These are phyloP conservation scores for Theobroma grandiflorum DNA, from an alignment of 441 rosid genomes.

Conservation along the genomic window DNA sequence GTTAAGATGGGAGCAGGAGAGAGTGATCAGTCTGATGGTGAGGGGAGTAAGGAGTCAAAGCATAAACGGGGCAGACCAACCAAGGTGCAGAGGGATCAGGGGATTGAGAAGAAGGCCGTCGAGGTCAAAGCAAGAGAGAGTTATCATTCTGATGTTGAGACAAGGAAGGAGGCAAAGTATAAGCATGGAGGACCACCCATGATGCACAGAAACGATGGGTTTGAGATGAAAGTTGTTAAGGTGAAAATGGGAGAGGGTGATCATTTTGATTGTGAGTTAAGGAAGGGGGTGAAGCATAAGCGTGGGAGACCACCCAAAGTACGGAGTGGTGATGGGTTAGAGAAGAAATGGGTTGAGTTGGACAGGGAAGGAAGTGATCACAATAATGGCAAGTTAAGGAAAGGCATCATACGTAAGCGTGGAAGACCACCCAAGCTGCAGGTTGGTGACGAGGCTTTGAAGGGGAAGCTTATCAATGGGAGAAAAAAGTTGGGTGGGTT, in stretches of 20 bases:
- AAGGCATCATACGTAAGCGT: slow-evolving; percentile 14
- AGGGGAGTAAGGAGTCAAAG: not conserved
- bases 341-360: slow-evolving; percentile 23
- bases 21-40: not conserved
- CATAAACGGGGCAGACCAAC: slow-evolving; percentile 19
- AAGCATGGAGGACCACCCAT: not conserved
- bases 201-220: slow-evolving; percentile 3
- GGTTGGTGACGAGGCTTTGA: slow-evolving; percentile 1
- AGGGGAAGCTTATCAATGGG: slow-evolving; percentile 10
- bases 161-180: not conserved
- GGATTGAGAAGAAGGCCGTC: not conserved
- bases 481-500: slow-evolving; percentile 19
- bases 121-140: slow-evolving; percentile 13
- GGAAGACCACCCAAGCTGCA: slow-evolving; percentile 27
- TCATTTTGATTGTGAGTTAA: slow-evolving; percentile 25
- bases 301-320: slow-evolving; percentile 43
- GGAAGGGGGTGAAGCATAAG: slow-evolving; percentile 28
- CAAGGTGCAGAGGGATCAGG: not conserved
- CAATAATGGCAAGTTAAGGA: slow-evolving; percentile 23
- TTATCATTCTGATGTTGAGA: slow-evolving; percentile 27
- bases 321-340: slow-evolving; percentile 22
- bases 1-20: not conserved
- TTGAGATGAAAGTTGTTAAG: slow-evolving; percentile 33
- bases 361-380: slow-evolving; percentile 23
- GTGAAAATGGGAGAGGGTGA: slow-evolving; percentile 28